Conservation (phyloP, 257 asterid genomes). For the Cruciata laevipes region DNA sequence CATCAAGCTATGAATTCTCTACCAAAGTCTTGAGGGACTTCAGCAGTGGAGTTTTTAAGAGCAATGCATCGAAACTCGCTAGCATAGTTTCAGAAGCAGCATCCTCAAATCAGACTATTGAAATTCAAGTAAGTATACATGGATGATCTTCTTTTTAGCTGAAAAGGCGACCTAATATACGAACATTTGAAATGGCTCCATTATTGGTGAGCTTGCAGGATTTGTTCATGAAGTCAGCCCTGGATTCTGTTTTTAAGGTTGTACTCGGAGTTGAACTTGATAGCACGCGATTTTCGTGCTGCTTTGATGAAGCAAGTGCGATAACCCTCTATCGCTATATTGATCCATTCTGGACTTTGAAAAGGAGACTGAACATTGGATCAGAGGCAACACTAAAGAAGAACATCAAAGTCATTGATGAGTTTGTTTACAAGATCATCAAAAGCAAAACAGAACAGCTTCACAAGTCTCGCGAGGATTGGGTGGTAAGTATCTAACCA, state of each 20-base stretch:
- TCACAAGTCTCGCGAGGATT: slow-evolving; percentile 15
- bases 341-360: slow-evolving; percentile 51
- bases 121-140: slow-evolving; percentile 34
- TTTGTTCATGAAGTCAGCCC: slow-evolving; percentile 54
- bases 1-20: slow-evolving; percentile 61
- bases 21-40: slow-evolving; percentile 50
- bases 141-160: background rate
- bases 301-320: slow-evolving; percentile 60
- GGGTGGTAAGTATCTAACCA: too few relatives aligned
- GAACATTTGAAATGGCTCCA: background rate
- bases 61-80: slow-evolving; percentile 49
- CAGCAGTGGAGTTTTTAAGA: slow-evolving; percentile 50
- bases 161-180: background rate
- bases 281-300: slow-evolving; percentile 35
- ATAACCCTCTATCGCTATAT: slow-evolving; percentile 46
- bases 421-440: slow-evolving; percentile 45
- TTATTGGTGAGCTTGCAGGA: slow-evolving; percentile 32
- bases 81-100: slow-evolving; percentile 29
- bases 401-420: slow-evolving; percentile 39
- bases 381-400: slow-evolving; percentile 50
- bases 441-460: slow-evolving; percentile 41
- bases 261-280: slow-evolving; percentile 61
- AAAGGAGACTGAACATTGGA: slow-evolving; percentile 49
- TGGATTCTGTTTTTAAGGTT: slow-evolving; percentile 64
- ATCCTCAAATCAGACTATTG: slow-evolving; percentile 29